Evolutionary conservation across 345 rosid species (phyloP).

Genomic region (Odontarrhena argentea): DNA sequence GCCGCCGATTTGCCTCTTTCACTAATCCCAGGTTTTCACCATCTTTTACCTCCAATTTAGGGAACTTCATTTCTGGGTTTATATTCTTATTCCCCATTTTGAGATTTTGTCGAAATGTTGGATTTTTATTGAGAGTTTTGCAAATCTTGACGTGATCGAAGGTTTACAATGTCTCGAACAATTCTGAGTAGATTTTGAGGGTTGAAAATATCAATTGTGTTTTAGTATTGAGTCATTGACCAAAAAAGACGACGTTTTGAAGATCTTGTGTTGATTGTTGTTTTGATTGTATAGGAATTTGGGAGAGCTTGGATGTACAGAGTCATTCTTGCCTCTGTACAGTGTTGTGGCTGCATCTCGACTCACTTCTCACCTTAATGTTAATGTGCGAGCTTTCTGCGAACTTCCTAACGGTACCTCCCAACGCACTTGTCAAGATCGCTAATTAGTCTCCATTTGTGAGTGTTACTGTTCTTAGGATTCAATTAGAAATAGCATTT

Average conservation of each 20-base stretch:
- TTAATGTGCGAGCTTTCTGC: constrained; percentile 77
- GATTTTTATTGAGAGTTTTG: background rate
- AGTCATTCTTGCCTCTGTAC: constrained; percentile 74
- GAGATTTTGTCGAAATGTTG: background rate
- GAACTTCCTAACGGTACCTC: constrained; percentile 99
- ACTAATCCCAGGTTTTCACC: constrained; percentile 58
- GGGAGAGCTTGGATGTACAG: constrained; percentile 77
- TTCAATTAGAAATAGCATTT: constrained; percentile 27
- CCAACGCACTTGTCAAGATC: constrained; percentile 93
- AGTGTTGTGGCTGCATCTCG: constrained; percentile 44
- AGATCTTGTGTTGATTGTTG: background rate
- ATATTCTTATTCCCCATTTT: background rate
- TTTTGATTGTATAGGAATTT: constrained; percentile 54
- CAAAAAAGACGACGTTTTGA: background rate
- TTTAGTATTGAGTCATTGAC: background rate
- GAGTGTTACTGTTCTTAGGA: constrained; percentile 74
- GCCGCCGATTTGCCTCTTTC: constrained; percentile 69
- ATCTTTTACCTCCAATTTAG: background rate
- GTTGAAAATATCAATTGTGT: background rate
- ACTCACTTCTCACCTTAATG: constrained; percentile 68
- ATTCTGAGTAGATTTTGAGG: constrained; percentile 4
- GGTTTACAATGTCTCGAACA: constrained; percentile 6
- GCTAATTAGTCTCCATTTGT: constrained; percentile 84
- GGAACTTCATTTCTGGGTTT: background rate
- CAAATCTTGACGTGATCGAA: background rate